Conservation (phyloP, 129 eudicot species). For the Solidago caesia region DNA sequence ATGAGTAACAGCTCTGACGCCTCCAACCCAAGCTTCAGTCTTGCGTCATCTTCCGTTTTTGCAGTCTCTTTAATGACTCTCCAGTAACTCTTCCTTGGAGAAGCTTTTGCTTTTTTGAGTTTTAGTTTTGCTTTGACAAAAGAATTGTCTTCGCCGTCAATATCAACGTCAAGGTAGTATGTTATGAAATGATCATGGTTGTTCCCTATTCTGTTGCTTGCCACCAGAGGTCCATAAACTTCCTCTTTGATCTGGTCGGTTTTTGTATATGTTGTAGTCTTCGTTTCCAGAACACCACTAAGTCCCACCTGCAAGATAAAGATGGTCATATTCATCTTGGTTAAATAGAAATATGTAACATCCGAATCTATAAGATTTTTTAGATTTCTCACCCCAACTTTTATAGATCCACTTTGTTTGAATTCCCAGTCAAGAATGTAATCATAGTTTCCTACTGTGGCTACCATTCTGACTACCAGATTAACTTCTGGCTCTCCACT, state of each 20-base stretch:
- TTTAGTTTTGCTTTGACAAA: slow-evolving; percentile 51
- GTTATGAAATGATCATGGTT: slow-evolving; percentile 91
- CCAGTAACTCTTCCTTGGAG: slow-evolving; percentile 88
- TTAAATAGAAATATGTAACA: background rate
- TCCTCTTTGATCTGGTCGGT: slow-evolving; percentile 35
- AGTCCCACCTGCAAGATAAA: slow-evolving; percentile 58
- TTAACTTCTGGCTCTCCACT: slow-evolving; percentile 60
- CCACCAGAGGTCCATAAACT: slow-evolving; percentile 57
- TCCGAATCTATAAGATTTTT: background rate
- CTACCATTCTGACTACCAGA: slow-evolving; percentile 87
- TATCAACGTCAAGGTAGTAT: slow-evolving; percentile 75
- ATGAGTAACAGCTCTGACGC: slow-evolving; percentile 50
- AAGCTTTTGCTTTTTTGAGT: slow-evolving; percentile 24
- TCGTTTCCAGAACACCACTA: slow-evolving; percentile 74
- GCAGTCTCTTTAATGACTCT: slow-evolving; percentile 45
- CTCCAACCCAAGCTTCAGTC: slow-evolving; percentile 42
- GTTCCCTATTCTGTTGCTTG: slow-evolving; percentile 54
- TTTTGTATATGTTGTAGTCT: slow-evolving; percentile 49
- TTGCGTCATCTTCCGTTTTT: slow-evolving; percentile 58
- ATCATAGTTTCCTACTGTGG: slow-evolving; percentile 91
- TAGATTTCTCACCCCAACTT: slow-evolving; percentile 53
- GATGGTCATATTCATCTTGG: background rate
- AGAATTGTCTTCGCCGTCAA: slow-evolving; percentile 70
- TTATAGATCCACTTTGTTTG: slow-evolving; percentile 77
- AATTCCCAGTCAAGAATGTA: slow-evolving; percentile 92